These are phyloP conservation scores for Pharus latifolius DNA, from an alignment of 176 grass and related monocot genomes.

Conservation along the genomic window DNA sequence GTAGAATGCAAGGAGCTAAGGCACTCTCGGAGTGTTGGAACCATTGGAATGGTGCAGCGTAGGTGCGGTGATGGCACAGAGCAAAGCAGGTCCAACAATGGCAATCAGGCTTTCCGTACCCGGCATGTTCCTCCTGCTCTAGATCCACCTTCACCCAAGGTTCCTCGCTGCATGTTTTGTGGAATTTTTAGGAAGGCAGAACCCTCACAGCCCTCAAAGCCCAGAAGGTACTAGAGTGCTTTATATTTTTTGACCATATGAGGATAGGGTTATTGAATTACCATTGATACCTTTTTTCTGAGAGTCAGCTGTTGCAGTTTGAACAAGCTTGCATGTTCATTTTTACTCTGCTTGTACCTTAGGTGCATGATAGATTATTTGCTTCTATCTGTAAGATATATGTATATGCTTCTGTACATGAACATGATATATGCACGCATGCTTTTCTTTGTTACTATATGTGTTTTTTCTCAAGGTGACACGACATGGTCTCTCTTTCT, in stretches of 20 bases:
- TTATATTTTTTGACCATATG: not conserved
- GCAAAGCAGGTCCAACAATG: not conserved
- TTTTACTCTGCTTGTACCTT: not conserved
- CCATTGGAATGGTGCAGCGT: not conserved
- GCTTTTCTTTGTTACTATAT: not conserved
- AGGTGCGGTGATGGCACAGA: not conserved
- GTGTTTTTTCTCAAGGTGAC: not conserved
- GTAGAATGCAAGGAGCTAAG: slow-evolving; percentile 14
- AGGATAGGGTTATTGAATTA: not conserved
- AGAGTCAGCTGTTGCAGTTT: not conserved
- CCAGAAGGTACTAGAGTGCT: slow-evolving; percentile 7
- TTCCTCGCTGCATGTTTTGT: slow-evolving; percentile 24
- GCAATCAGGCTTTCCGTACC: slow-evolving; percentile 1
- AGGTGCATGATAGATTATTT: not conserved
- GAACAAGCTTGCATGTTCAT: not conserved
- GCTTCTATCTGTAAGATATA: not conserved
- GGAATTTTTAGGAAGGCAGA: slow-evolving; percentile 23
- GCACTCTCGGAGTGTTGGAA: slow-evolving; percentile 5
- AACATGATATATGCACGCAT: not conserved
- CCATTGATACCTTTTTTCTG: not conserved
- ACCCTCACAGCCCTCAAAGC: not conserved
- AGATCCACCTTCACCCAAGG: slow-evolving; percentile 36
- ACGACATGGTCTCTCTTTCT: not conserved
- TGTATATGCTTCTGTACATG: not conserved
- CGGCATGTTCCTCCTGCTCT: slow-evolving; percentile 4